Evolutionary conservation across 208 protist genomes (phyloP).

Genomic region (Crithidia mellificae): DNA sequence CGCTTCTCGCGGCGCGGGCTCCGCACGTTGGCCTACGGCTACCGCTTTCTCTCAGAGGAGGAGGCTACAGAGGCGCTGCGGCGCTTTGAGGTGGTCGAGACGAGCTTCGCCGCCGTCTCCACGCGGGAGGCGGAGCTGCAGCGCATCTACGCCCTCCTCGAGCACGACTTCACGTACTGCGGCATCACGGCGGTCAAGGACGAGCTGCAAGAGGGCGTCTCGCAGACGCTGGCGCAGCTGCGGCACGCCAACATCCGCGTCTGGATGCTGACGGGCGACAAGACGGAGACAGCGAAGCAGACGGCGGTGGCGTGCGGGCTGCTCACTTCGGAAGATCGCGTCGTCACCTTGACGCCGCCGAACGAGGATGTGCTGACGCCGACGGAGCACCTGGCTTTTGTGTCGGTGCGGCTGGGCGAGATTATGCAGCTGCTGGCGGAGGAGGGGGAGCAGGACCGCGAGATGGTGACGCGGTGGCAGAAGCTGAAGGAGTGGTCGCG

Average conservation of each 20-base stretch:
- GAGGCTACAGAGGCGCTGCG: slow-evolving; percentile 45
- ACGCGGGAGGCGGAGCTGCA: slow-evolving; percentile 32
- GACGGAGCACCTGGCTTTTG: slow-evolving; percentile 45
- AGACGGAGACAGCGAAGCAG: slow-evolving; percentile 96
- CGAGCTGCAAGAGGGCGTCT: slow-evolving; percentile 94
- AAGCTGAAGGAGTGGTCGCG: slow-evolving; percentile 20
- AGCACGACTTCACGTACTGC: slow-evolving; percentile 87
- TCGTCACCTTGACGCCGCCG: slow-evolving; percentile 48
- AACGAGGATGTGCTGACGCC: slow-evolving; percentile 31
- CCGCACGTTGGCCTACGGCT: slow-evolving; percentile 72
- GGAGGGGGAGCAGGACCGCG: neutral
- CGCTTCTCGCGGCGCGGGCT: slow-evolving; percentile 54
- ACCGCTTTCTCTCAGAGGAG: slow-evolving; percentile 43
- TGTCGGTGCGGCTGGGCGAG: slow-evolving; percentile 33
- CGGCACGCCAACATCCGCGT: slow-evolving; percentile 81
- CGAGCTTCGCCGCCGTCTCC: slow-evolving; percentile 21
- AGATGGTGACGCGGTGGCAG: slow-evolving; percentile 27
- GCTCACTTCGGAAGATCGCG: slow-evolving; percentile 38
- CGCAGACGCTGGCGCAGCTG: slow-evolving; percentile 82
- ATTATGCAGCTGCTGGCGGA: slow-evolving; percentile 18
- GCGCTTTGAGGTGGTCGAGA: slow-evolving; percentile 28
- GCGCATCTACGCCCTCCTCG: slow-evolving; percentile 67
- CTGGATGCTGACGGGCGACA: slow-evolving; percentile 98
- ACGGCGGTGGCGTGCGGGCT: slow-evolving; percentile 86
- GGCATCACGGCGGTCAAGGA: slow-evolving; percentile 96